A percentile compares a stretch with the other conserved stretches of the same genome.
Conservation (phyloP, 257 asterid genomes). For the Jasminum sambac region DNA sequence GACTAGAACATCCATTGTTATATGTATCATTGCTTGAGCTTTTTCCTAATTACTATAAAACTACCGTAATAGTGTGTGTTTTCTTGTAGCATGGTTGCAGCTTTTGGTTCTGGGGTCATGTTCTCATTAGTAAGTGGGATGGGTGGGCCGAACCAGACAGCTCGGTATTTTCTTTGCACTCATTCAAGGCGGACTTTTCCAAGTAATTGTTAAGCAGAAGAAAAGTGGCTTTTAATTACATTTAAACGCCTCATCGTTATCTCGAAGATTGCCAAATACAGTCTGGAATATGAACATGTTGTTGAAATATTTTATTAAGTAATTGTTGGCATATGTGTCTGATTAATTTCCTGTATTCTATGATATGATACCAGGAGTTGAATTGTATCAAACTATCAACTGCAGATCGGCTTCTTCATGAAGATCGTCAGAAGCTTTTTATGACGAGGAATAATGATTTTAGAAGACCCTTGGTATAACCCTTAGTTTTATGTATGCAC, state of each 20-base stretch:
- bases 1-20: not conserved
- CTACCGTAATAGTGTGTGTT: not conserved
- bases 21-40: not conserved
- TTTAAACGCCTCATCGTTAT: not conserved
- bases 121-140: constrained; percentile 82
- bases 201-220: constrained; percentile 43
- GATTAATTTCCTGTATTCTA: too few species aligned
- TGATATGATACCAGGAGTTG: too few species aligned
- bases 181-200: constrained; percentile 85
- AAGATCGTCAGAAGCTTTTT: too few species aligned
- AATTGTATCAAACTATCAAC: too few species aligned
- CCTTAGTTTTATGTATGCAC: too few species aligned
- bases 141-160: constrained; percentile 75
- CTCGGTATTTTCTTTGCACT: constrained; percentile 90
- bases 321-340: too few species aligned
- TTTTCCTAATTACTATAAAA: not conserved
- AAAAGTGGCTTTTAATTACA: not conserved
- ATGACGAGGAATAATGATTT: too few species aligned
- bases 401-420: too few species aligned
- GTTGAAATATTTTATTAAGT: too few species aligned
- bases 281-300: not conserved
- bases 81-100: constrained; percentile 81
- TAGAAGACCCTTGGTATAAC: too few species aligned
- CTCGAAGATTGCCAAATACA: not conserved
- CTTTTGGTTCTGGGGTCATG: constrained; percentile 92